Evolutionary conservation across 345 rosid species (phyloP).

Genomic region (Gossypium longicalyx): DNA sequence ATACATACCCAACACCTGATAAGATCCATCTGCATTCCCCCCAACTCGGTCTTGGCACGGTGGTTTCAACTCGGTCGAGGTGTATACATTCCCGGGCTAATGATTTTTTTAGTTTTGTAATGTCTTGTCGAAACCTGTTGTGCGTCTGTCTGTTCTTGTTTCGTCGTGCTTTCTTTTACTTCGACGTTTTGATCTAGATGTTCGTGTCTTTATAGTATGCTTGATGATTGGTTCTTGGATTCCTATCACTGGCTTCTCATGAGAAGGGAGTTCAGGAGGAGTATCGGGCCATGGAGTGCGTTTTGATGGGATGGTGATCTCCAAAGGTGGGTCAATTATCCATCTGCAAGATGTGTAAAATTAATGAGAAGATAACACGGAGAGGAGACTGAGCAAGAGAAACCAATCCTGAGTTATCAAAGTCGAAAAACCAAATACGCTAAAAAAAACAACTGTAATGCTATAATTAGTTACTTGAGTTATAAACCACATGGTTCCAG

Average conservation of each 20-base stretch:
- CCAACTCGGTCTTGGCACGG: conserved; percentile 13
- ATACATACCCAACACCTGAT: conserved; percentile 22
- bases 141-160: conserved; percentile 46
- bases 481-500: not conserved
- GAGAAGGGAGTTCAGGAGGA: conserved; percentile 77
- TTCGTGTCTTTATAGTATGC: conserved; percentile 51
- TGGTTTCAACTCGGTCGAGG: conserved; percentile 17
- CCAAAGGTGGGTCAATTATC: conserved; percentile 90
- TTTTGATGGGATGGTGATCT: conserved; percentile 78
- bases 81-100: conserved; percentile 9
- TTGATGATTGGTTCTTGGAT: conserved; percentile 43
- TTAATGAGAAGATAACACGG: not conserved
- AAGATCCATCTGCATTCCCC: conserved; percentile 18
- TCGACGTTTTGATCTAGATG: conserved; percentile 57
- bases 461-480: not conserved
- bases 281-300: conserved; percentile 94
- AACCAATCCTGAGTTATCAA: not conserved
- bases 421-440: not conserved
- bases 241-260: conserved; percentile 29
- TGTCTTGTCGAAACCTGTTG: conserved; percentile 42
- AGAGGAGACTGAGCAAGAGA: not conserved
- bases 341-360: conserved; percentile 46
- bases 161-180: conserved; percentile 70
- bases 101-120: conserved; percentile 31
- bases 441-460: not conserved